Evolutionary conservation across 495 filamentous ascomycete species (phyloP).

Genomic region (Penicillium samsonianum): DNA sequence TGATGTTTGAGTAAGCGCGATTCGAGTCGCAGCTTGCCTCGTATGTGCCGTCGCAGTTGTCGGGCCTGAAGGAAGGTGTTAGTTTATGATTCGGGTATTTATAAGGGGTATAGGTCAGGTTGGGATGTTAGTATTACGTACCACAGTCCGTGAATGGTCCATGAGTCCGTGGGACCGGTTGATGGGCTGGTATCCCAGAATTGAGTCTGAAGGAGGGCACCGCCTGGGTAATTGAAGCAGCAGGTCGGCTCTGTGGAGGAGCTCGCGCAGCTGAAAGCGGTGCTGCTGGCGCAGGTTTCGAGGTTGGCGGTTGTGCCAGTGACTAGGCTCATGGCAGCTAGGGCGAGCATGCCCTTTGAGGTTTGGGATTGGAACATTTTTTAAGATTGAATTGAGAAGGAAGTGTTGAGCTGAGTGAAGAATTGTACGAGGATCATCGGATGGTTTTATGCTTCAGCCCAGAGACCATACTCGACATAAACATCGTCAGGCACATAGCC

Average conservation of each 20-base stretch:
- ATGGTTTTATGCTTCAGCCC: background rate
- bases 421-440: background rate
- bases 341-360: conserved; percentile 32
- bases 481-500: conserved; percentile 15
- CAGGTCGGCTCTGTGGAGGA: conserved; percentile 55
- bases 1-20: conserved; percentile 68
- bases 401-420: background rate
- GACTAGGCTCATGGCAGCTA: conserved; percentile 25
- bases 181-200: conserved; percentile 76
- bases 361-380: conserved; percentile 17
- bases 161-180: conserved; percentile 67
- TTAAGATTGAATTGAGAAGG: background rate
- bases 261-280: conserved; percentile 42
- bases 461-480: background rate
- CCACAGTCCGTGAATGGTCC: conserved; percentile 84
- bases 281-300: conserved; percentile 32
- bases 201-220: conserved; percentile 72
- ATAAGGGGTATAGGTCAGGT: background rate
- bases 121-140: conserved; percentile 16
- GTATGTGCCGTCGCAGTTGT: conserved; percentile 77
- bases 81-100: background rate
- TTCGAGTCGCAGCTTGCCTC: conserved; percentile 64
- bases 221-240: conserved; percentile 76
- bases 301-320: conserved; percentile 27
- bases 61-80: conserved; percentile 54